Evolutionary conservation across 805 yeast genomes (phyloP), one percentile per base, ranked within the genome.

Genomic region (Kluyveromyces wickerhamii): DNA sequence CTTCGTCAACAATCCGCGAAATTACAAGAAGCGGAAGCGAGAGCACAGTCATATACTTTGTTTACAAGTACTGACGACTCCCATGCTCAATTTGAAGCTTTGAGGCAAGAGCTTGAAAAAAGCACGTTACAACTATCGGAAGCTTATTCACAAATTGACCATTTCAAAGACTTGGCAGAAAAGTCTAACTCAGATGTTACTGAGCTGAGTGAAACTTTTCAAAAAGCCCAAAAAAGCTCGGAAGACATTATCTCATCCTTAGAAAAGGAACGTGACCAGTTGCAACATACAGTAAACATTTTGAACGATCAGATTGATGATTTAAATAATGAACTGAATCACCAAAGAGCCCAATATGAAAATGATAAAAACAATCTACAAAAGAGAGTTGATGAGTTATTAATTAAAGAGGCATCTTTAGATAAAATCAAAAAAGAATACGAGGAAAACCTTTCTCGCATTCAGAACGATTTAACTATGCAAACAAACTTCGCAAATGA

Each of bases 121-220:
- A 61, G 79, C 7, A 64, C 68, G 35, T 62, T 66, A 29, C 84
- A 79, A 36, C 65, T 80, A 36, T 70, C 66, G 15, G 60, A 71
- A 11, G 73, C 84, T 1, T 71, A 72, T 43, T 62, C 69, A n/a
- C 75, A 70, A 46, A 67, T 72, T 7, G 66, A 66, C n/a, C 77
- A 79, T 44, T 72, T 78, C 51, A 72, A 77, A 37, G 63, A 62
- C n/a, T 67, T 84, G 26, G 77, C 87, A 0, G 58, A 59, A 34
- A 74, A 81, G 10, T 74, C 85, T 3, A 94, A 84, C 49, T 72
- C 71, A 34, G 75, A 87, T 4, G 62, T 84, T 24, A 57, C 61
- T 24, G 63, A 67, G 29, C 62, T 83, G 39, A 75, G 72, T 19
- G 60, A 62, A 14, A 63, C 78, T 1, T 79, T 70, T 50, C 84